Conservation (phyloP, 2,329 filamentous ascomycete genomes). For the Teratosphaeriaceae sp. region DNA sequence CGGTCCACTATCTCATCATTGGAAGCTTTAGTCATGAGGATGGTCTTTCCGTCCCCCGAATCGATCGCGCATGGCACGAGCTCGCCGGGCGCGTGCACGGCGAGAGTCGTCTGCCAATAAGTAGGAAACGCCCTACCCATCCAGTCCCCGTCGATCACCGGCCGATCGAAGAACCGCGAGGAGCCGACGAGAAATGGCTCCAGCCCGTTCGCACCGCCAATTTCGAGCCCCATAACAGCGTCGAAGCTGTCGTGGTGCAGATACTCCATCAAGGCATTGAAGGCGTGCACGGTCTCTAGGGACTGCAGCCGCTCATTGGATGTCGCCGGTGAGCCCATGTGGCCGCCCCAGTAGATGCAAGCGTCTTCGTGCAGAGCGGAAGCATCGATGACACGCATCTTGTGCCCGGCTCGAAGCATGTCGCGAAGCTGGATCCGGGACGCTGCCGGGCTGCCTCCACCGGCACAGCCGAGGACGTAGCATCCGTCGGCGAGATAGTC, state of each 20-base stretch:
- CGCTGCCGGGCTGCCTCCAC: conserved; percentile 51
- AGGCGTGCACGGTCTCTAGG: conserved; percentile 43
- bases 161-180: conserved; percentile 42
- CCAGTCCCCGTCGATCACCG: conserved; percentile 40
- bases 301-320: conserved; percentile 54
- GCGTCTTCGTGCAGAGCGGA: conserved; percentile 46
- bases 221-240: conserved; percentile 57
- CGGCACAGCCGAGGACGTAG: conserved; percentile 56
- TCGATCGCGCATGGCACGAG: conserved; percentile 41
- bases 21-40: conserved; percentile 37
- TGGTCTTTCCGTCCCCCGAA: conserved; percentile 39
- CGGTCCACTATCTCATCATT: conserved; percentile 39
- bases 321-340: conserved; percentile 55
- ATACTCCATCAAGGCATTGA: conserved; percentile 45
- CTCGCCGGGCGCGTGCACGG: conserved; percentile 35
- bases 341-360: conserved; percentile 50
- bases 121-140: conserved; percentile 44
- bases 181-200: conserved; percentile 52
- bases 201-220: conserved; percentile 61
- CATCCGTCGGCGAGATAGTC: conserved; percentile 52
- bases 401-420: conserved; percentile 45
- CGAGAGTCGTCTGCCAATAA: conserved; percentile 40
- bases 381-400: conserved; percentile 47
- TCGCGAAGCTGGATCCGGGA: conserved; percentile 46
- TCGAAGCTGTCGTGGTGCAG: conserved; percentile 41